Percentiles rank a stretch among this genome's conserved stretches.
Conservation (phyloP, 805 yeast species). For the Candida hispaniensis region DNA sequence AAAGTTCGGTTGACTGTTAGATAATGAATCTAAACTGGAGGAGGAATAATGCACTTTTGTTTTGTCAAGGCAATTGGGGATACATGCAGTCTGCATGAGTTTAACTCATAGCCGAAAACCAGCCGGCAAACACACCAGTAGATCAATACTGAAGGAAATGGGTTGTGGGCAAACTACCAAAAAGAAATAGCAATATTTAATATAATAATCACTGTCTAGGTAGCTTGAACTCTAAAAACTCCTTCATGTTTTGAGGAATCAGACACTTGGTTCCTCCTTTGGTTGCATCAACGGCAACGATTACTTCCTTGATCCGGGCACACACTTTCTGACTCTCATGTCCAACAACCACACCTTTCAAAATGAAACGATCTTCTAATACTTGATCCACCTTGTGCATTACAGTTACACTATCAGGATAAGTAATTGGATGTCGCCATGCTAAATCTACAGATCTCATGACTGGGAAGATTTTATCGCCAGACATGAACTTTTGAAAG, state of each 20-base stretch:
- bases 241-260: constrained; percentile 19
- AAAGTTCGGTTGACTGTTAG: no score
- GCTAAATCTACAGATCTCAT: constrained; percentile 21
- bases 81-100: no score
- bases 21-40: no score
- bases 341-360: constrained; percentile 21
- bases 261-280: constrained; percentile 19
- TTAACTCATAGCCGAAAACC: no score
- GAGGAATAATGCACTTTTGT: no score
- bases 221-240: constrained; percentile 17
- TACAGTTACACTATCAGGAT: constrained; percentile 22
- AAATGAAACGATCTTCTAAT: constrained; percentile 20
- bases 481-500: constrained; percentile 17
- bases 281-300: constrained; percentile 22
- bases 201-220: no score
- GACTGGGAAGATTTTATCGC: constrained; percentile 21
- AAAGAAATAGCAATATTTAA: no score
- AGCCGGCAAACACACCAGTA: no score
- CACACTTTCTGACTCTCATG: constrained; percentile 22
- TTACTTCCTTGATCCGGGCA: constrained; percentile 21
- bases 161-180: no score
- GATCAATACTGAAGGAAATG: no score
- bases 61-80: no score
- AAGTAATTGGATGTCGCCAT: constrained; percentile 22
- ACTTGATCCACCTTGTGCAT: constrained; percentile 18